A percentile compares a stretch with the other conserved stretches of the same genome.
These are phyloP conservation scores for Hypomyces rosellus DNA, from an alignment of 2,329 filamentous ascomycete genomes.

Conservation along the genomic window DNA sequence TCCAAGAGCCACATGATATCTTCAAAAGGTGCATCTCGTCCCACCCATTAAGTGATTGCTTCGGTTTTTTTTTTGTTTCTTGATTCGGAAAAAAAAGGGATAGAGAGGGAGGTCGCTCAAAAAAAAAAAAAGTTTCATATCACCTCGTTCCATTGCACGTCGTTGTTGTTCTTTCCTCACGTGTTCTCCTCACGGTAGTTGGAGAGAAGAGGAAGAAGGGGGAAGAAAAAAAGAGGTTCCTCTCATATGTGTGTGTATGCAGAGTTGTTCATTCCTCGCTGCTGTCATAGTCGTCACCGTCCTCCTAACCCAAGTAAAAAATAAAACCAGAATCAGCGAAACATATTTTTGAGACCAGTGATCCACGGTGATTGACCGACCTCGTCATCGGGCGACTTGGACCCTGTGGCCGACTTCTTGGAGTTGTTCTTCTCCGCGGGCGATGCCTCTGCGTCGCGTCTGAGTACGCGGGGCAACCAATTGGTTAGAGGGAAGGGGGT, in stretches of 20 bases:
- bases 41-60: not conserved
- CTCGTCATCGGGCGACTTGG: constrained; percentile 18
- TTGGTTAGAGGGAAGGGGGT: not conserved
- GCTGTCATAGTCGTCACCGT: constrained; percentile 15
- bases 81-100: not conserved
- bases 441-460: constrained; percentile 3
- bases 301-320: constrained; percentile 11
- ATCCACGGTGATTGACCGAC: constrained; percentile 21
- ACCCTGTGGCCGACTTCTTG: constrained; percentile 5
- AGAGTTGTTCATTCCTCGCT: constrained; percentile 9
- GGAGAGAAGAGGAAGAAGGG: not conserved
- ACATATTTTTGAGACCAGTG: constrained; percentile 17
- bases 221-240: not conserved
- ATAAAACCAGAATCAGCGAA: constrained; percentile 22
- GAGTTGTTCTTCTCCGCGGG: not conserved
- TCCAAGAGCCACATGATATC: no score
- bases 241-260: not conserved
- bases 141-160: no score
- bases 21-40: not conserved
- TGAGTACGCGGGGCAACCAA: not conserved
- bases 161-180: no score
- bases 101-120: not conserved
- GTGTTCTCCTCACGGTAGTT: not conserved
- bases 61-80: not conserved
- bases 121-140: not conserved